phyloP scores from a whole-genome alignment of 1,284 basidiomycete genomes.

The Puccinia polysora region DNA sequence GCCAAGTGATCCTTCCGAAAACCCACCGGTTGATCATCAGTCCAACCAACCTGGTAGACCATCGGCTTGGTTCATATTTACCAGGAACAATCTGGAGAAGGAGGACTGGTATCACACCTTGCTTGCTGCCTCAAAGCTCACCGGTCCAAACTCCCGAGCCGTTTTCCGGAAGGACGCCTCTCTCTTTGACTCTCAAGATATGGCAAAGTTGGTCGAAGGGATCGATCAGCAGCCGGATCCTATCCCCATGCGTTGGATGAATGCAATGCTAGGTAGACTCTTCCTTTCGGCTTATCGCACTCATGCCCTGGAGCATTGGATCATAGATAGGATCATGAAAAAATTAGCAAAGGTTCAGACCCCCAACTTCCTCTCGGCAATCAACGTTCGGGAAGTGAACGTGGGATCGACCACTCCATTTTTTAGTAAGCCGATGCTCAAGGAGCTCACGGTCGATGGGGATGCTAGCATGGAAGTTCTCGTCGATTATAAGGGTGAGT shows the following conservation, averaged over 20 bases:
- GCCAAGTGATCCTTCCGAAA: background rate
- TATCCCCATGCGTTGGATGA: constrained; percentile 93
- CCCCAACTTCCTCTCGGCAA: constrained; percentile 76
- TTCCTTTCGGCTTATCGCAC: constrained; percentile 90
- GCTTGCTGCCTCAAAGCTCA: constrained; percentile 64
- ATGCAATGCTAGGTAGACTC: constrained; percentile 82
- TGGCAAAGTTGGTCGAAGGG: constrained; percentile 74
- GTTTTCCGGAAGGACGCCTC: constrained; percentile 50
- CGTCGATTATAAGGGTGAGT: constrained; percentile 75
- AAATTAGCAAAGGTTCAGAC: constrained; percentile 86
- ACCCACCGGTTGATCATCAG: constrained; percentile 1
- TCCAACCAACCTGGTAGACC: constrained; percentile 17
- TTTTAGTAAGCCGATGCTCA: constrained; percentile 87
- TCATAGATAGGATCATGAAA: constrained; percentile 83
- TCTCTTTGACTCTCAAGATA: constrained; percentile 72
- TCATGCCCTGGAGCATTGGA: constrained; percentile 70
- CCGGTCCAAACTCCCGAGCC: constrained; percentile 50
- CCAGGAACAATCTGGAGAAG: constrained; percentile 52
- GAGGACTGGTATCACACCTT: constrained; percentile 92
- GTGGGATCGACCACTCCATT: constrained; percentile 70
- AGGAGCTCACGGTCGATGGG: constrained; percentile 86
- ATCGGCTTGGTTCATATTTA: constrained; percentile 52
- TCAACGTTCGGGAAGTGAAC: constrained; percentile 81
- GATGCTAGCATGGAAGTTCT: constrained; percentile 84
- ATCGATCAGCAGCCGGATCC: constrained; percentile 89